Base-by-base conservation (phyloP, 768 basidiomycete species). In the Tremella yokohamensis region DNA sequence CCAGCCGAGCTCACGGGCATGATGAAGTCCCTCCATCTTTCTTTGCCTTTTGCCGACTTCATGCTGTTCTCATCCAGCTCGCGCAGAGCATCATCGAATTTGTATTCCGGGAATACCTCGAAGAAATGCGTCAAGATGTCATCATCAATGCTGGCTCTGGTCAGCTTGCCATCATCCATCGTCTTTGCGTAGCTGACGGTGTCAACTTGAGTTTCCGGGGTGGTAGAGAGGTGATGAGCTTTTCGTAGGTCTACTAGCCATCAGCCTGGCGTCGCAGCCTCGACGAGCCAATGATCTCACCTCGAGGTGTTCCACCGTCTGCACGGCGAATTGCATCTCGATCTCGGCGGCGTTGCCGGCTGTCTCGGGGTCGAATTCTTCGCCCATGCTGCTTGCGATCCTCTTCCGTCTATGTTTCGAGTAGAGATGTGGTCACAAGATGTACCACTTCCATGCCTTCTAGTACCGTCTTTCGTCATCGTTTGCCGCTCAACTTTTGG, bases 241-340 rank as follows among this genome's bases (percentile, higher is more conserved):
- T 92, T 87, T 92, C 94, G 79, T 97, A 97, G 8, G 91, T 91
- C 89, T 97, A 65, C 12, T 15, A 37, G 15, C 29, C 29, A 48
- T 45, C 20, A 56, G 38, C 39, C 38, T 54, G 37, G 26, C 26
- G 47, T 8, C 11, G 29, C 29, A n/a, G 29, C 29, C 29, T 34
- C 13, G 9, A 55, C 26, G 6, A 18, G 8, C 15, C 42, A 16
- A 4, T 45, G 6, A 15, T 18, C 18, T 18, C 52, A 89, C 91
- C 82, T 94, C 90, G 45, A 93, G 90, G 65, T 98, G 91, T 75
- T 99, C 93, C 52, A 98, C 92, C 12, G 91, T 90, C 76, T 87
- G 90, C 56, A 99, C 94, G 22, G 90, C 90, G 74, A 92, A 91
- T 87, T 96, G 92, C 82, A 92, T 93, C 80, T 97, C 94, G 61